Evolutionary conservation across 208 protist genomes (phyloP).

Genomic region (Crithidia thermophila): DNA sequence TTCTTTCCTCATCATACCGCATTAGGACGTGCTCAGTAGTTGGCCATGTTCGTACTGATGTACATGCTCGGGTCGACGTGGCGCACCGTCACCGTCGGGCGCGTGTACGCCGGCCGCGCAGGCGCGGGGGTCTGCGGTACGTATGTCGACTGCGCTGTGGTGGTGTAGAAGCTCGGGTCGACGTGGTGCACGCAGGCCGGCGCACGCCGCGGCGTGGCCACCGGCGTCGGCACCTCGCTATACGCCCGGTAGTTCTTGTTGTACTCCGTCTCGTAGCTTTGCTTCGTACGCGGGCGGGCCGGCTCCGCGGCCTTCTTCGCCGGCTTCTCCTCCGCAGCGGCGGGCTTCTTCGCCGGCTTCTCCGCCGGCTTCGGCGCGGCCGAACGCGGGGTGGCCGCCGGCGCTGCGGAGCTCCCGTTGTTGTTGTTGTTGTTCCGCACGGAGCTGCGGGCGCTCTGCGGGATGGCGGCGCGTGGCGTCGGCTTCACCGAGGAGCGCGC

Average conservation of each 20-base stretch:
- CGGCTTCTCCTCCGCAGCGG: background rate
- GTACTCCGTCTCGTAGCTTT: conserved; percentile 46
- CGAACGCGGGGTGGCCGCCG: background rate
- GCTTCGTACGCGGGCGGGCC: conserved; percentile 3
- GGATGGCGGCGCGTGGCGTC: background rate
- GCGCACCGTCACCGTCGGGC: conserved; percentile 20
- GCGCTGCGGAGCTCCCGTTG: background rate
- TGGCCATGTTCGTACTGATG: conserved; percentile 45
- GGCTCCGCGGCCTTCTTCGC: background rate
- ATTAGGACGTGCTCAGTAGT: too few species aligned
- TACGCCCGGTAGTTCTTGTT: conserved; percentile 39
- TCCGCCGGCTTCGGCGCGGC: background rate
- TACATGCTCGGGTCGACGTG: conserved; percentile 73
- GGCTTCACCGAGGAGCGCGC: conserved; percentile 1
- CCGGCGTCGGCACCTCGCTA: conserved; percentile 11
- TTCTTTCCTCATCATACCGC: background rate
- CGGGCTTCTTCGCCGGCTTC: conserved; percentile 3
- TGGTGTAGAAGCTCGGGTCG: conserved; percentile 64
- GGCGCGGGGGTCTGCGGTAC: background rate
- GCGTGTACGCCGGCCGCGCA: conserved; percentile 18
- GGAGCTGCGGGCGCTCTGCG: conserved; percentile 3
- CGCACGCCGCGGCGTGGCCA: conserved; percentile 11
- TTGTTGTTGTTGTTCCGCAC: background rate
- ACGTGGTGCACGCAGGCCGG: conserved; percentile 55
- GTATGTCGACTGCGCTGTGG: conserved; percentile 49